Conservation (phyloP, 1,284 basidiomycete genomes). For the Cryptococcus neoformans region DNA sequence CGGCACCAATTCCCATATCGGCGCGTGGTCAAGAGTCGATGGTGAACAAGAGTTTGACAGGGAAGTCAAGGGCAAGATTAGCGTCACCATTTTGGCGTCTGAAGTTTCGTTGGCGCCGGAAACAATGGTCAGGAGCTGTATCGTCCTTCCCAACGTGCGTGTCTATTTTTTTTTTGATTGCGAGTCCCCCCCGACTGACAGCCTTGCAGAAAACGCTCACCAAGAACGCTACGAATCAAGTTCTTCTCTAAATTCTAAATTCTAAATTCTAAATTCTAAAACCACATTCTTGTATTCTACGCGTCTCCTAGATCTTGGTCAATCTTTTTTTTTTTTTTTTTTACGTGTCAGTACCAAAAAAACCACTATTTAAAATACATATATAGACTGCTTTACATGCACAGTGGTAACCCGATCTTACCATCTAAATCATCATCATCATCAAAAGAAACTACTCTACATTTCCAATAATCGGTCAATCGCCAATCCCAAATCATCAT, state of each 20-base stretch:
- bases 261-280: not conserved
- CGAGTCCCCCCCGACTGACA: not conserved
- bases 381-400: not conserved
- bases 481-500: slow-evolving; percentile 82
- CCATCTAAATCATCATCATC: too few species aligned
- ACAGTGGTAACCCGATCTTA: not conserved
- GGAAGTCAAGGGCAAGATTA: slow-evolving; percentile 49
- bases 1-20: slow-evolving; percentile 45
- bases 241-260: slow-evolving; percentile 49
- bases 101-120: slow-evolving; percentile 51
- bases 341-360: too few species aligned
- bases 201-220: slow-evolving; percentile 47
- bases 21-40: slow-evolving; percentile 54
- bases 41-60: slow-evolving; percentile 48
- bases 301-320: not conserved
- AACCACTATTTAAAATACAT: not conserved
- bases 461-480: slow-evolving; percentile 59
- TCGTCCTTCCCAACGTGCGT: slow-evolving; percentile 52
- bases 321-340: not conserved
- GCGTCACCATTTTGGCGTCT: slow-evolving; percentile 52
- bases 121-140: slow-evolving; percentile 49
- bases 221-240: slow-evolving; percentile 51
- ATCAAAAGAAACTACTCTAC: slow-evolving; percentile 3
- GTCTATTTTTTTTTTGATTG: not conserved
- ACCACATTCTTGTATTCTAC: not conserved